phyloP scores from a whole-genome alignment of 2,329 filamentous ascomycete genomes.

The Fusarium bactridioides region DNA sequence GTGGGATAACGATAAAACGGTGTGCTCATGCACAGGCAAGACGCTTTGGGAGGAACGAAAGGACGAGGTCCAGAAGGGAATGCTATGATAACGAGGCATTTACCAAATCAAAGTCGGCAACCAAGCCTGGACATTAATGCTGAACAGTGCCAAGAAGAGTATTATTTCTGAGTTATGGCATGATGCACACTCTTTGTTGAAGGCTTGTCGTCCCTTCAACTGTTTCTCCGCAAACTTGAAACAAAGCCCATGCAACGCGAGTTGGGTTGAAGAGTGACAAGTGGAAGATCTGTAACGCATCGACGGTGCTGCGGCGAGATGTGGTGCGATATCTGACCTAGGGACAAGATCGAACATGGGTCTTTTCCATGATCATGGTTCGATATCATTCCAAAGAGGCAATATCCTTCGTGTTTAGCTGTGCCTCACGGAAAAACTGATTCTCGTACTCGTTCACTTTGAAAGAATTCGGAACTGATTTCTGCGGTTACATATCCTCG shows the following conservation, averaged over 20 bases:
- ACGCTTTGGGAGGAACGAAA: conserved; percentile 97
- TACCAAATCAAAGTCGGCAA: conserved; percentile 7
- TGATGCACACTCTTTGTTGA: conserved; percentile 19
- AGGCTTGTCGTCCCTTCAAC: conserved; percentile 4
- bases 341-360: conserved; percentile 32
- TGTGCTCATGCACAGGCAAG: conserved; percentile 97
- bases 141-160: conserved; percentile 9
- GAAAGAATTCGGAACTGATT: not conserved
- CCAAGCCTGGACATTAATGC: not conserved
- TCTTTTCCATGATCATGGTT: conserved; percentile 28
- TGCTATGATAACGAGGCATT: conserved; percentile 68
- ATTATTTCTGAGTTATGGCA: conserved; percentile 22
- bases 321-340: conserved; percentile 36
- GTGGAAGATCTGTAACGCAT: conserved; percentile 23
- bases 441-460: not conserved
- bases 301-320: conserved; percentile 19
- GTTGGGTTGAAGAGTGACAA: conserved; percentile 6
- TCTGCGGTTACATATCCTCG: not conserved
- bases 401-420: not conserved
- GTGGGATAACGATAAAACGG: conserved; percentile 98
- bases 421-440: conserved; percentile 1
- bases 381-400: conserved; percentile 28
- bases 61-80: conserved; percentile 88
- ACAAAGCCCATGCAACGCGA: conserved; percentile 16
- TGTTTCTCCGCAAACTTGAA: conserved; percentile 29